phyloP scores from a whole-genome alignment of 306 rosid genomes.

The Malus asiatica region DNA sequence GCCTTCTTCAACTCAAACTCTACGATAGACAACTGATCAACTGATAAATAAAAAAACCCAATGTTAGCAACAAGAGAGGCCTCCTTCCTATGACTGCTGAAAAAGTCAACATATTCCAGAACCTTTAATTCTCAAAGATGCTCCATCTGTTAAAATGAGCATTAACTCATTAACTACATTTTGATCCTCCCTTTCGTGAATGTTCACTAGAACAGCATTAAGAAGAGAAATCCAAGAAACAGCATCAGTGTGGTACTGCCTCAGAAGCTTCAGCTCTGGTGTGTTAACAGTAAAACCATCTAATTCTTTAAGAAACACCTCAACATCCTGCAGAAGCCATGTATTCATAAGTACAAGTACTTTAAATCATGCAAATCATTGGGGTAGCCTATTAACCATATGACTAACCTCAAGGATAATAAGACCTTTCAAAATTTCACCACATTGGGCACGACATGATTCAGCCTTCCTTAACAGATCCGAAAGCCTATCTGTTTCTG shows the following conservation, averaged over 20 bases:
- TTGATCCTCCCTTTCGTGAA: conserved; percentile 49
- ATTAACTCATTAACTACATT: conserved; percentile 53
- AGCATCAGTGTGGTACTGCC: conserved; percentile 56
- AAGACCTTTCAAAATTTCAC: conserved; percentile 51
- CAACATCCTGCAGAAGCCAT: conserved; percentile 54
- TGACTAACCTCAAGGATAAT: conserved; percentile 61
- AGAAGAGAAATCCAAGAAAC: conserved; percentile 57
- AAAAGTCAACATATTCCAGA: not conserved
- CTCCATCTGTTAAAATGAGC: conserved; percentile 53
- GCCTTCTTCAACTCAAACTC: conserved; percentile 86
- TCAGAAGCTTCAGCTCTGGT: conserved; percentile 70
- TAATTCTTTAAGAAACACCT: conserved; percentile 60
- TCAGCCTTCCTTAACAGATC: conserved; percentile 60
- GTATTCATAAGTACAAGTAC: conserved; percentile 14
- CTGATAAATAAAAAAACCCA: conserved; percentile 44
- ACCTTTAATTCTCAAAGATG: conserved; percentile 83
- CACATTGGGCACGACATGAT: conserved; percentile 48
- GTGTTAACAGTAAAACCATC: conserved; percentile 45
- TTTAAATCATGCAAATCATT: conserved; percentile 8
- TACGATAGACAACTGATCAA: conserved; percentile 67
- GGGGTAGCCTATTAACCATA: not conserved
- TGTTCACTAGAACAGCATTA: conserved; percentile 40
- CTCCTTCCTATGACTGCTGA: not conserved
- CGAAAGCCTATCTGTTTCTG: conserved; percentile 53
- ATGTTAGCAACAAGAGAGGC: not conserved